phyloP scores from a whole-genome alignment of 352 stramenopile species.

The Poterioochromonas sp. region DNA sequence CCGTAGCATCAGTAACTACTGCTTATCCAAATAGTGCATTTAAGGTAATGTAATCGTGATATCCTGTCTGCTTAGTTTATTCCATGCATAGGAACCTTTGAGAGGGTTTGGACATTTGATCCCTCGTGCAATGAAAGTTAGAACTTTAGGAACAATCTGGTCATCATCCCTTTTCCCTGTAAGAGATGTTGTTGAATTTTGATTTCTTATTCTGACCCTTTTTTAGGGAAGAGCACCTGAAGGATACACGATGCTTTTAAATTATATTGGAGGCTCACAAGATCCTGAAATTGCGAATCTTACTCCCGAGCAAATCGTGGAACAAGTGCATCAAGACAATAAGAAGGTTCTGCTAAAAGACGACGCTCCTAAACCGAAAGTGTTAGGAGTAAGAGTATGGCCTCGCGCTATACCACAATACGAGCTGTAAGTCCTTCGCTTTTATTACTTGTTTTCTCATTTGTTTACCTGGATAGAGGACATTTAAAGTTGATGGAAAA shows the following conservation, averaged over 20 bases:
- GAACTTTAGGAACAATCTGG: conserved; percentile 68
- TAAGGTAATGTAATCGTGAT: conserved; percentile 49
- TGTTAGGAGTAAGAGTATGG: conserved; percentile 61
- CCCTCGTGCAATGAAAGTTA: conserved; percentile 43
- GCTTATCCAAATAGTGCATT: conserved; percentile 64
- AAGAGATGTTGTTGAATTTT: not conserved
- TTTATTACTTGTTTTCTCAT: not conserved
- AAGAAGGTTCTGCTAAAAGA: conserved; percentile 57
- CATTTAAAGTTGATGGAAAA: conserved; percentile 57
- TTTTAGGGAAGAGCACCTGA: conserved; percentile 50
- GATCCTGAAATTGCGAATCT: conserved; percentile 59
- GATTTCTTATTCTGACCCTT: not conserved
- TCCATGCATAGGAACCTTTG: not conserved
- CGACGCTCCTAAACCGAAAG: conserved; percentile 49
- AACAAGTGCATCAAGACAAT: conserved; percentile 48
- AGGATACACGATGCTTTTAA: conserved; percentile 63
- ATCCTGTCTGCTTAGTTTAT: conserved; percentile 52
- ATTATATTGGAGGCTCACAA: conserved; percentile 66
- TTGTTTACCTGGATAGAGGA: conserved; percentile 40
- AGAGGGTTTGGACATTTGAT: conserved; percentile 41
- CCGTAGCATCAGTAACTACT: conserved; percentile 59
- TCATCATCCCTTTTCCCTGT: conserved; percentile 60
- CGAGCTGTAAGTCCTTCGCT: conserved; percentile 40
- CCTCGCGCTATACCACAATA: conserved; percentile 69
- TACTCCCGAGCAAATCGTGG: conserved; percentile 55